phyloP scores from a whole-genome alignment of 2,329 filamentous ascomycete species.

The Stagonosporopsis chrysanthemi region DNA sequence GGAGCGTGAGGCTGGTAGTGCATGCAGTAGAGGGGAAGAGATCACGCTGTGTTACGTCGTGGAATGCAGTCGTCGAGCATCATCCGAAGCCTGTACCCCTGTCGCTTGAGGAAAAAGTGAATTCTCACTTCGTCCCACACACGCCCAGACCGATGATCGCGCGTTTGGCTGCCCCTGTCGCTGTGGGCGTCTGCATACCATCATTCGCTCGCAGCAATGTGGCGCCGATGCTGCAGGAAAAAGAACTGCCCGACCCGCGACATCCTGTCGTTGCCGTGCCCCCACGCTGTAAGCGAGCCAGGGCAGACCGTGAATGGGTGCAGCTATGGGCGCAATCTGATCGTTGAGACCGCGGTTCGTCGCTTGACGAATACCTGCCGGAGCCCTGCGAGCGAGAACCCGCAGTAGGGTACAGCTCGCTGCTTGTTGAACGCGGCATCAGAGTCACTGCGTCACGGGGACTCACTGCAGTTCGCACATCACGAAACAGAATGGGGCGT shows the following conservation, averaged over 20 bases:
- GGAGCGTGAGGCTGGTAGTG: slow-evolving; percentile 36
- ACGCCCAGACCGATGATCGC: slow-evolving; percentile 28
- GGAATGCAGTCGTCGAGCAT: slow-evolving; percentile 33
- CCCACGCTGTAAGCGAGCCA: slow-evolving; percentile 41
- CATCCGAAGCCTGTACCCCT: slow-evolving; percentile 26
- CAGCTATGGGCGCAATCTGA: slow-evolving; percentile 17
- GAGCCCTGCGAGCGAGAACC: slow-evolving; percentile 38
- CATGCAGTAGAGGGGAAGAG: slow-evolving; percentile 28
- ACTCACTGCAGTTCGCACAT: slow-evolving; percentile 25
- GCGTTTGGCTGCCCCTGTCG: slow-evolving; percentile 40
- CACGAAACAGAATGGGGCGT: slow-evolving; percentile 30
- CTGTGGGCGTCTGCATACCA: slow-evolving; percentile 34
- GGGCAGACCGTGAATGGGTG: slow-evolving; percentile 17
- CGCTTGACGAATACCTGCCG: slow-evolving; percentile 38
- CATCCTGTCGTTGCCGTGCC: slow-evolving; percentile 28
- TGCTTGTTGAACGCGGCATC: slow-evolving; percentile 21
- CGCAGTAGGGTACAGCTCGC: slow-evolving; percentile 3
- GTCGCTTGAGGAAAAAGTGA: slow-evolving; percentile 32
- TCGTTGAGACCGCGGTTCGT: slow-evolving; percentile 19
- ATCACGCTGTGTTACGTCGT: slow-evolving; percentile 32
- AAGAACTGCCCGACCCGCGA: slow-evolving; percentile 38
- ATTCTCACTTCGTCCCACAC: slow-evolving; percentile 33
- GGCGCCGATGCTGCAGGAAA: slow-evolving; percentile 40
- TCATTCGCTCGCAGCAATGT: slow-evolving; percentile 40
- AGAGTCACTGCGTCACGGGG: slow-evolving; percentile 31